Base-by-base conservation (phyloP, 441 rosid species). In the Daphne laureola region DNA sequence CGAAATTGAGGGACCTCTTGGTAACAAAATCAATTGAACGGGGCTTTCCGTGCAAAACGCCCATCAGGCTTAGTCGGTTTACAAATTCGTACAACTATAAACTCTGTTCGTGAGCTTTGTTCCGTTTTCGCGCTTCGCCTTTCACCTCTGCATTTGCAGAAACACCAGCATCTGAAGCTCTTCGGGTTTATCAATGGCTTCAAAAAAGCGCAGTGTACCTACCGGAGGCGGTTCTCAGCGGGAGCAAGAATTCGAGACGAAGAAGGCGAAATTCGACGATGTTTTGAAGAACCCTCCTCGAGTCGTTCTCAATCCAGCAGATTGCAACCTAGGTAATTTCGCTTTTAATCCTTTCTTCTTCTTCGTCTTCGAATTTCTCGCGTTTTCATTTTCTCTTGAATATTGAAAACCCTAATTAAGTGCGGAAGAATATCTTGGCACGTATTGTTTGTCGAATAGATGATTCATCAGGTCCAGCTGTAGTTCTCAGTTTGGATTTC, bases 251-350 rank as follows among this genome's bases (percentile, higher is more conserved):
- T 41, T 12, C 3, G 31, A 43, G 21, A 17, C 12, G 11, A 68
- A 72, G 61, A 66, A 15, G 47, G 23, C 36, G 42, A 63, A 59
- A 51, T 2, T 44, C 21, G 51, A 43, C 23, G 43, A 6, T 18
- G 45, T 7, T 13, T 49, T 3, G 8, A 43, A 31, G 12, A n/a
- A 46, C 55, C 43, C 13, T 14, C 64, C 57, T 50, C 67, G 59
- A 4, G 63, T 63, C 51, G 63, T 62, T 41, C 72, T 75, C 58
- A 71, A 68, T 60, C 61, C 61, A 18, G 65, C 65, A 9, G 70
- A 66, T 26, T 75, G 74, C 66, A 36, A 31, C 65, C 66, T 63
- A 51, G 70, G 74, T 68, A 15, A 31, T 35, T 2, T 43, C 13
- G 18, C 3, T 1, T 13, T 8, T 40, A 12, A 8, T 7, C 1